phyloP scores from a whole-genome alignment of 192 early-diverging fungal genomes.

The Rhizophlyctis rosea region DNA sequence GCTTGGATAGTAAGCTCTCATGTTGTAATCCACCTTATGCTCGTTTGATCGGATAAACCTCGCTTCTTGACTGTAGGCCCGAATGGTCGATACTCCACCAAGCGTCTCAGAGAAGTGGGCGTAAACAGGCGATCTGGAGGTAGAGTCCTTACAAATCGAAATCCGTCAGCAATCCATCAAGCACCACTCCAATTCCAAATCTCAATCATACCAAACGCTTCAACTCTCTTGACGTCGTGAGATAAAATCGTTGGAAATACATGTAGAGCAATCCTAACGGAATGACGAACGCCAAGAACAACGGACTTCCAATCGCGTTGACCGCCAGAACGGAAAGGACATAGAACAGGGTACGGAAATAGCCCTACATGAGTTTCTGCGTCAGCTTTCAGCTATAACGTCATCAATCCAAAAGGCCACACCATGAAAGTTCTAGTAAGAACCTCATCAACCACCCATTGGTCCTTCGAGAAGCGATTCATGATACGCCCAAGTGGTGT shows the following conservation, averaged over 20 bases:
- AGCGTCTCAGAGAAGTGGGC: slow-evolving; percentile 60
- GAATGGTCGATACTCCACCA: slow-evolving; percentile 51
- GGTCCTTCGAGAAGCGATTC: slow-evolving; percentile 88
- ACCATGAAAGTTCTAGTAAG: too few species aligned
- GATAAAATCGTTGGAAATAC: slow-evolving; percentile 55
- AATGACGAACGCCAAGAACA: slow-evolving; percentile 47
- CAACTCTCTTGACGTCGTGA: slow-evolving; percentile 53
- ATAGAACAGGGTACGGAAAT: slow-evolving; percentile 47
- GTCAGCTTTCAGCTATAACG: too few species aligned
- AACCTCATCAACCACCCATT: slow-evolving; percentile 73
- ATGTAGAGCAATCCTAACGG: slow-evolving; percentile 46
- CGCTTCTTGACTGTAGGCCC: slow-evolving; percentile 51
- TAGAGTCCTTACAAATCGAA: slow-evolving; percentile 44
- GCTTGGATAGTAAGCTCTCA: slow-evolving; percentile 74
- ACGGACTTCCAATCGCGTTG: slow-evolving; percentile 45
- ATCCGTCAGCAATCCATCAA: too few species aligned
- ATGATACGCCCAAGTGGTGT: slow-evolving; percentile 83
- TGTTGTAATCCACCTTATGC: slow-evolving; percentile 70
- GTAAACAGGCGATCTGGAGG: slow-evolving; percentile 52
- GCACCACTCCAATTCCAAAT: background rate
- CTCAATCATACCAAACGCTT: slow-evolving; percentile 39
- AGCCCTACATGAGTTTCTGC: slow-evolving; percentile 28
- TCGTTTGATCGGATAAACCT: slow-evolving; percentile 72
- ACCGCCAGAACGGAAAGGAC: slow-evolving; percentile 48
- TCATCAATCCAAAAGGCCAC: too few species aligned